A percentile compares a stretch with the other conserved stretches of the same genome.
Conservation (phyloP, 2,329 filamentous ascomycete species). For the Stagonosporopsis tanaceti region DNA sequence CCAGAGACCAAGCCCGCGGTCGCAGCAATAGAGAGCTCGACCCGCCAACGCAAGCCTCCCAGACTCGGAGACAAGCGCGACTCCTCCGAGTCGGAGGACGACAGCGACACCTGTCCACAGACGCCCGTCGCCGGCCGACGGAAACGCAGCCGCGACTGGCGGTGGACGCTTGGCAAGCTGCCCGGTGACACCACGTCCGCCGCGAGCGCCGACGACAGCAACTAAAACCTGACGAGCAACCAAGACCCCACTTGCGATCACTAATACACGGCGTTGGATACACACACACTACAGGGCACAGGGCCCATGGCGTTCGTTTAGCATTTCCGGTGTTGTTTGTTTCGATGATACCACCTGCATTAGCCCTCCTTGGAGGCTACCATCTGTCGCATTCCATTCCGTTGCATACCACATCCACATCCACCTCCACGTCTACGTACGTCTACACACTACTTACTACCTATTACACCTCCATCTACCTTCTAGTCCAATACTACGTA, state of each 20-base stretch:
- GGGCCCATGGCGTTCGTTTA: conserved; percentile 31
- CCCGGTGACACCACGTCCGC: conserved; percentile 32
- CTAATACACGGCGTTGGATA: conserved; percentile 10
- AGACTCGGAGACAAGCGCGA: conserved; percentile 55
- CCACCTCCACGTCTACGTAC: not conserved
- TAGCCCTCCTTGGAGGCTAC: conserved; percentile 12
- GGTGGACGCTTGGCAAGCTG: conserved; percentile 64
- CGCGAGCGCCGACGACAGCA: conserved; percentile 41
- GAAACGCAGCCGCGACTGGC: conserved; percentile 64
- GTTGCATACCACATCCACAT: conserved; percentile 5
- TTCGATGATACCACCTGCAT: conserved; percentile 39
- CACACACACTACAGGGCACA: conserved; percentile 15
- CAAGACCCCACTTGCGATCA: not conserved
- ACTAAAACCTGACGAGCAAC: conserved; percentile 21
- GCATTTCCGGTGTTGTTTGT: conserved; percentile 40
- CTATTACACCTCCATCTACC: conserved; percentile 6
- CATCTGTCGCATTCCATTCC: conserved; percentile 5
- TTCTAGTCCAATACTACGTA: conserved; percentile 19
- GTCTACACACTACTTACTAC: conserved; percentile 1
- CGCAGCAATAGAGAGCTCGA: conserved; percentile 34
- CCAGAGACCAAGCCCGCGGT: conserved; percentile 19
- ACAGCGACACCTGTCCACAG: conserved; percentile 59
- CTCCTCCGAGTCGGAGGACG: conserved; percentile 54
- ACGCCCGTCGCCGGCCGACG: conserved; percentile 62
- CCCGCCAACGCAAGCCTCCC: conserved; percentile 37